Evolutionary conservation across 2,329 filamentous ascomycete genomes (phyloP).

Genomic region (Colletotrichum costaricense): DNA sequence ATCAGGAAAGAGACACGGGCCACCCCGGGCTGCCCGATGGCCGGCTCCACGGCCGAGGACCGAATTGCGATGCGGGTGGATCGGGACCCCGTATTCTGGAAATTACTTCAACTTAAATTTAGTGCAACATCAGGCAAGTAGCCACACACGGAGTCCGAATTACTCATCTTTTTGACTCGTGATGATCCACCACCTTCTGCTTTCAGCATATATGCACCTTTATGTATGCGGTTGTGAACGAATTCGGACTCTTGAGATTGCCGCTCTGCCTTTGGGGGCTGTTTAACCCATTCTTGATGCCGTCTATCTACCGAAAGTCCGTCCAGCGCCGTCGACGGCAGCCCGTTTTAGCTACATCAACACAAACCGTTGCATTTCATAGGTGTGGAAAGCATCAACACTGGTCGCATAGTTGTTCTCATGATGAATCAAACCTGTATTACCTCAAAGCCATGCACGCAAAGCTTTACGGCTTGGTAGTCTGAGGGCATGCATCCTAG

Average conservation of each 20-base stretch:
- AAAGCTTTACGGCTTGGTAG: too few species aligned
- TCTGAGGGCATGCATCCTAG: too few species aligned
- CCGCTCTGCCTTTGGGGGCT: neutral
- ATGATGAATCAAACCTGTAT: too few species aligned
- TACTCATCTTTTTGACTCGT: slow-evolving; percentile 16
- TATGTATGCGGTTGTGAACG: neutral
- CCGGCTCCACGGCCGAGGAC: slow-evolving; percentile 8
- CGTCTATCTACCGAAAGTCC: neutral
- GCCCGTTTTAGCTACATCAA: neutral
- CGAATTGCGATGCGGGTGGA: slow-evolving; percentile 1
- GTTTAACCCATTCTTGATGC: too few species aligned
- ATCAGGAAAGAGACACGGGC: neutral
- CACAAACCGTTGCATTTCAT: too few species aligned
- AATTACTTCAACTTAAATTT: slow-evolving; percentile 20
- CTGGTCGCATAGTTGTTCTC: too few species aligned
- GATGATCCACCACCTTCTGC: slow-evolving; percentile 1
- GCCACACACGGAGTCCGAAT: slow-evolving; percentile 11
- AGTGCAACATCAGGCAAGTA: neutral
- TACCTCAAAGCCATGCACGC: too few species aligned
- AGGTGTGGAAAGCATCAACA: too few species aligned
- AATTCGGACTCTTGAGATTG: neutral
- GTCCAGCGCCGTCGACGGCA: neutral
- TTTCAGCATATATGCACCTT: neutral
- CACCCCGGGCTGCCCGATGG: slow-evolving; percentile 9
- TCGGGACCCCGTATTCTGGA: slow-evolving; percentile 23